Base-by-base conservation (phyloP, 306 rosid species). In the Vigna radiata region DNA sequence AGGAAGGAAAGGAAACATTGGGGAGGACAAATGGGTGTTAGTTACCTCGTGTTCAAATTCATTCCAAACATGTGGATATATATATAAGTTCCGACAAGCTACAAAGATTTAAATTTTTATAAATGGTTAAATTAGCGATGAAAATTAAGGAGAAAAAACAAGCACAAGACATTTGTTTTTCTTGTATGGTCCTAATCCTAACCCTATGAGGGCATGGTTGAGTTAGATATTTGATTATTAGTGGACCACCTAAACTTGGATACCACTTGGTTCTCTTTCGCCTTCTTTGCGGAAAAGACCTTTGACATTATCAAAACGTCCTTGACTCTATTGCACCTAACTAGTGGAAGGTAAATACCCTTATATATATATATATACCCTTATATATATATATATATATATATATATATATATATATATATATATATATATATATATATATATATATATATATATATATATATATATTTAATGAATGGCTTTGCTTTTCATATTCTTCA, bases 151-250 rank as follows among this genome's bases (percentile, higher is more conserved):
- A 15, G 6, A 33, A 62, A 13, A 62, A 63, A 37, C 27, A 33
- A 17, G 7, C 69, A 36, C 3, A 36, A n/a, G 1, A 37, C 5
- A 15, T n/a, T 63, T 37, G 1, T 33, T 63, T 63, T 33, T n/a
- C 49, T 1, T 37, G 16, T n/a, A 63, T 63, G 47, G 48, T 63
- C 69, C 47, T 36, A 37, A 61, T 61, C 46, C 23, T 37, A 36
- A 7, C 27, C 16, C 9, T 36, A 36, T 4, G 25, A 63, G 31
- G 3, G 25, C 11, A 49, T 48, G 33, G 3, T 16, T 15, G 75
- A 13, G n/a, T 72, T 72, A 72, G 76, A 72, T 72, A 53, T 54
- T 72, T 72, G 65, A 36, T 72, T 53, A 9, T 13, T 14, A 15
- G 55, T 69, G 74, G 74, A 27, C 74, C 74, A 48, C 29, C 16